Conservation (phyloP, 495 filamentous ascomycete genomes). For the Xylaria intraflava region DNA sequence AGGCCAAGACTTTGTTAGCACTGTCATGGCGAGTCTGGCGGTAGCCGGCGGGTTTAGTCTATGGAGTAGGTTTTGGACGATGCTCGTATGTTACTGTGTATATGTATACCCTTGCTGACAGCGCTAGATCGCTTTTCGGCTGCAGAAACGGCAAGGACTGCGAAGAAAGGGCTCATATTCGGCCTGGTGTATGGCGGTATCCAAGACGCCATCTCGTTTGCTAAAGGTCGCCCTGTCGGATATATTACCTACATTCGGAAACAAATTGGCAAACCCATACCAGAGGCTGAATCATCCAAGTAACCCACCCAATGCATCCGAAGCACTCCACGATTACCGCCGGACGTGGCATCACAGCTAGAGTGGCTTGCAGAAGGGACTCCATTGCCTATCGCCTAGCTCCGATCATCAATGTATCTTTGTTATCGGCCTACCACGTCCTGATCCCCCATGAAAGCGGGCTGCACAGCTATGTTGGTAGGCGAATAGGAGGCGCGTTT, state of each 20-base stretch:
- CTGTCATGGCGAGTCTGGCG: slow-evolving; percentile 70
- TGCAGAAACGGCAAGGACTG: slow-evolving; percentile 74
- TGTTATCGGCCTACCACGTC: slow-evolving; percentile 1
- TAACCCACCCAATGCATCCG: neutral
- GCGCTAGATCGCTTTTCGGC: slow-evolving; percentile 69
- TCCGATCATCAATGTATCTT: neutral
- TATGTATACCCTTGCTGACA: neutral
- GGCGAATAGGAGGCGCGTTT: neutral
- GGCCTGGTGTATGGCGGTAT: slow-evolving; percentile 74
- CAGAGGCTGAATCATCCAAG: slow-evolving; percentile 12
- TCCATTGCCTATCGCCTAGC: neutral
- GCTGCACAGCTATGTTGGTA: neutral
- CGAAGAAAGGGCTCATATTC: slow-evolving; percentile 68
- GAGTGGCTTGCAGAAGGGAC: neutral
- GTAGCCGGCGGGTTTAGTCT: slow-evolving; percentile 81
- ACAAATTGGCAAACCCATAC: slow-evolving; percentile 20
- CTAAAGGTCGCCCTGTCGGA: slow-evolving; percentile 60
- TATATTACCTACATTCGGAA: slow-evolving; percentile 65
- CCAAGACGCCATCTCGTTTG: slow-evolving; percentile 62
- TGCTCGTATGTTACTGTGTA: neutral
- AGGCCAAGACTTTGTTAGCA: slow-evolving; percentile 65
- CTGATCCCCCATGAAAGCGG: neutral
- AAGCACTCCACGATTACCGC: neutral
- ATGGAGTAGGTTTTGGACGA: slow-evolving; percentile 56
- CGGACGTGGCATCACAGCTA: neutral